Base-by-base conservation (phyloP, 441 rosid species). In the Populus trichocarpa region DNA sequence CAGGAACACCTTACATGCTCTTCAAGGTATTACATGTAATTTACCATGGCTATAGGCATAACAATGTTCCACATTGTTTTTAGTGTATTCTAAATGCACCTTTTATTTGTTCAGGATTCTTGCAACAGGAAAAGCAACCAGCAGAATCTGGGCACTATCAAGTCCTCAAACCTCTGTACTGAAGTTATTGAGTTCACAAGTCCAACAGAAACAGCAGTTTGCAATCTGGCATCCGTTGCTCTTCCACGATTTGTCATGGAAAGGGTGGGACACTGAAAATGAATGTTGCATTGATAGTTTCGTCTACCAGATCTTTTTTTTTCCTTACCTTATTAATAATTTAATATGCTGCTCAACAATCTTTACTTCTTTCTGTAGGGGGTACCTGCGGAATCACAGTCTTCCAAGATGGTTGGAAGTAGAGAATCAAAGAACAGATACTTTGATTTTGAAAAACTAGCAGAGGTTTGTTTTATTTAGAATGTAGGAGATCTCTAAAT, bases 101-200 rank as follows among this genome's bases (percentile, higher is more conserved):
- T 90, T 69, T 89, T 70, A 71, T 91, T 84, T 26, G 32, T 81
- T 13, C 84, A 94, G 97, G 98, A 94, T 75, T 81, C 94, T 73
- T 94, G 97, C 85, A 94, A 94, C 57, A 83, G 88, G 67, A 94
- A 94, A 84, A 93, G 97, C 85, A 94, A 94, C 77, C 98, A 94
- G 89, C 97, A 95, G 88, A 93, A 93, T 83, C 85, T 95, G 64
- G 98, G 98, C n/a, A 95, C 98, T 5, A 91, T 95, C 25, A 93
- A 95, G 75, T 93, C 94, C 76, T 95, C 98, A 20, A 95, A 95
- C 84, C 83, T 95, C 82, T 93, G 98, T 79, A 93, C 97, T 42
- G 98, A 93, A 84, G 89, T 94, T 42, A 87, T 95, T 75, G 92
- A 95, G 81, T 94, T 91, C 77, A 85, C 95, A 14, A 94, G 98